A percentile compares a stretch with the other conserved stretches of the same genome.
Conservation (phyloP, 2,329 filamentous ascomycete species). For the Pseudogymnoascus destructans region DNA sequence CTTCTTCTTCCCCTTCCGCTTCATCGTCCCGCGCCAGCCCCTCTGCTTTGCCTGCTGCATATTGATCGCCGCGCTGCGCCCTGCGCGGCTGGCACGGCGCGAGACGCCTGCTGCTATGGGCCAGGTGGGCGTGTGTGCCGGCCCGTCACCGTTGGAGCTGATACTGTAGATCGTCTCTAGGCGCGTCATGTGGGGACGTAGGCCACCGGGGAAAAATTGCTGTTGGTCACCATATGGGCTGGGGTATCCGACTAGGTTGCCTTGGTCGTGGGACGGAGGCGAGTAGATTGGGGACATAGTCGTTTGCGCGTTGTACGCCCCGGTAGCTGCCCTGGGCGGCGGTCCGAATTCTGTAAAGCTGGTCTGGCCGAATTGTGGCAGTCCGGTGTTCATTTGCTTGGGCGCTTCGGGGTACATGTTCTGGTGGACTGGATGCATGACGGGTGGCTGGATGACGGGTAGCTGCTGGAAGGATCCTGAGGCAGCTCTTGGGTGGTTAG, state of each 20-base stretch:
- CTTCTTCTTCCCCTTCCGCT: constrained; percentile 29
- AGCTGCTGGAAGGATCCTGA: not conserved
- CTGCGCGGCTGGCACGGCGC: constrained; percentile 38
- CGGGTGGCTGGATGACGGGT: not conserved
- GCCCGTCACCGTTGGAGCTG: constrained; percentile 19
- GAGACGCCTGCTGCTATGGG: constrained; percentile 13
- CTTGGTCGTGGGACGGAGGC: constrained; percentile 12
- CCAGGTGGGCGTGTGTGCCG: constrained; percentile 16
- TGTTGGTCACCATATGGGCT: constrained; percentile 26
- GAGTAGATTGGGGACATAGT: constrained; percentile 15
- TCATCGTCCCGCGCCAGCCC: constrained; percentile 35
- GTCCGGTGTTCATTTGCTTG: not conserved
- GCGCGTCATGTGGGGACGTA: constrained; percentile 36
- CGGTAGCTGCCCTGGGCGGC: not conserved
- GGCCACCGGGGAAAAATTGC: constrained; percentile 32
- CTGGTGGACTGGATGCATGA: not conserved
- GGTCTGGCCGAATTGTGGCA: not conserved
- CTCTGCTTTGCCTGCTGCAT: constrained; percentile 45
- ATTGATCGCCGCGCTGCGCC: constrained; percentile 48
- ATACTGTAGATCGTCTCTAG: constrained; percentile 42
- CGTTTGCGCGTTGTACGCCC: not conserved
- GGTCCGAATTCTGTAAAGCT: not conserved
- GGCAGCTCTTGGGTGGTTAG: not conserved
- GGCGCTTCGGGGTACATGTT: not conserved
- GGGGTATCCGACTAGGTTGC: not conserved